Percentiles rank a stretch among this genome's conserved stretches.
These are phyloP conservation scores for Thelonectria olida DNA, from an alignment of 2,329 filamentous ascomycete genomes.

Conservation along the genomic window DNA sequence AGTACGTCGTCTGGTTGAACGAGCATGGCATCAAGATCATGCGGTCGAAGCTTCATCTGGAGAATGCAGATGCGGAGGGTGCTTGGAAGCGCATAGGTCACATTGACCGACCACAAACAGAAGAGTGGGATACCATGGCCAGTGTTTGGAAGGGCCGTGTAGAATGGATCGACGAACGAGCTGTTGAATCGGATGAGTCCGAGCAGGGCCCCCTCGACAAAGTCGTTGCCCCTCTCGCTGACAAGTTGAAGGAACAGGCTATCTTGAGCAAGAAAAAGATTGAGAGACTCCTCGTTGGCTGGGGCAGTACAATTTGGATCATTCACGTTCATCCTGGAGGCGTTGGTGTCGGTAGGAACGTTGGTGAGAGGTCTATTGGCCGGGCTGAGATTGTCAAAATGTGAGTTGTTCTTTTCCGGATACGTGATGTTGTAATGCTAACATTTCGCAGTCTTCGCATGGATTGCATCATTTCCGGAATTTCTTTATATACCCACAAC, in stretches of 20 bases:
- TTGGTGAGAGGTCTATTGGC: conserved; percentile 76
- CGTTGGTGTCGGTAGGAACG: conserved; percentile 70
- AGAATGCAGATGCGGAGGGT: conserved; percentile 78
- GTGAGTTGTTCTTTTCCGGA: conserved; percentile 69
- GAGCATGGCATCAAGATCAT: conserved; percentile 98
- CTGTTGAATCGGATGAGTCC: conserved; percentile 75
- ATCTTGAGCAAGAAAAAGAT: conserved; percentile 58
- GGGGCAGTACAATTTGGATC: conserved; percentile 97
- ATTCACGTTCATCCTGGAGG: conserved; percentile 86
- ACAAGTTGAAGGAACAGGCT: conserved; percentile 59
- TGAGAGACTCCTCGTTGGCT: conserved; percentile 90
- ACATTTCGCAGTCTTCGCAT: conserved; percentile 76
- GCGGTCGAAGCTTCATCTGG: conserved; percentile 85
- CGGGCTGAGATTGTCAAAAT: conserved; percentile 92
- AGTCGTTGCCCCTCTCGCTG: conserved; percentile 54
- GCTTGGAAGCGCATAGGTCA: conserved; percentile 97
- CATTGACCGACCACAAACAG: conserved; percentile 85
- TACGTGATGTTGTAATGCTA: conserved; percentile 64
- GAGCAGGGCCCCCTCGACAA: conserved; percentile 51
- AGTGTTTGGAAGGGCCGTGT: conserved; percentile 91
- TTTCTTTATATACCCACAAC: conserved; percentile 94
- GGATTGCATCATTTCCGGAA: conserved; percentile 97
- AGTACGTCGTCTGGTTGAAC: conserved; percentile 94
- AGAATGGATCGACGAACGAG: conserved; percentile 91
- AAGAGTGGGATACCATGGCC: conserved; percentile 96